Evolutionary conservation across 208 protist species (phyloP).

Genomic region (Porcisia deanei): DNA sequence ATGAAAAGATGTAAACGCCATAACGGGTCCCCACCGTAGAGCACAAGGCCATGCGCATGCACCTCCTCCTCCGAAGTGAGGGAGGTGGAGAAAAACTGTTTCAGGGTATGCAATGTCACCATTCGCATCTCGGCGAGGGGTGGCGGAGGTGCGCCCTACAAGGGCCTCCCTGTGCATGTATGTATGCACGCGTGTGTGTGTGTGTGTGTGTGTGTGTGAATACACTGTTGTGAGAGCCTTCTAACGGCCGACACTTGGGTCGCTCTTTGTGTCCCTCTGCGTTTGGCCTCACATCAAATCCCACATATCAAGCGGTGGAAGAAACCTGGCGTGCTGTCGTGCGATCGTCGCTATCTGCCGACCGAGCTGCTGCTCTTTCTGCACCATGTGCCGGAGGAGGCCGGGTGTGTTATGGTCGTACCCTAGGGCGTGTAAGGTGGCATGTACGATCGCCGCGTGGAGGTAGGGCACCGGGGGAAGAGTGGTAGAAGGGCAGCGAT

Average conservation of each 20-base stretch:
- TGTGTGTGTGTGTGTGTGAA: neutral
- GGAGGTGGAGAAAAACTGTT: neutral
- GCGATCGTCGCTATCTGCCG: conserved; percentile 35
- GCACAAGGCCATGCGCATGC: neutral
- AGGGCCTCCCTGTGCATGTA: neutral
- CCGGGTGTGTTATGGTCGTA: conserved; percentile 70
- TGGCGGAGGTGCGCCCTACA: neutral
- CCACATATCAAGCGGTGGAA: conserved; percentile 47
- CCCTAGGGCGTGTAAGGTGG: conserved; percentile 73
- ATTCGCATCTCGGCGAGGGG: neutral
- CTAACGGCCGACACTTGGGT: neutral
- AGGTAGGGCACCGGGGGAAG: conserved; percentile 67
- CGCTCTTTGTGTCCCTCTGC: neutral
- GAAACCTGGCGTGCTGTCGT: conserved; percentile 38
- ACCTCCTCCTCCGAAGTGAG: neutral
- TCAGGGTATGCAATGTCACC: neutral
- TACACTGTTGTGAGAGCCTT: neutral
- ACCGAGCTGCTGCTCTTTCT: conserved; percentile 57
- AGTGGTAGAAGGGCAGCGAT: conserved; percentile 29
- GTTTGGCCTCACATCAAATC: conserved; percentile 14
- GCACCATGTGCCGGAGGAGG: conserved; percentile 60
- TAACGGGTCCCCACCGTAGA: neutral
- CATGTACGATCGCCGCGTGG: conserved; percentile 69
- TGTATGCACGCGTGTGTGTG: neutral
- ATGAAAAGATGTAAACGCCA: neutral